Evolutionary conservation across 139 green algal genomes (phyloP), one percentile per base, ranked within the genome.

Genomic region (Picochlorum sp.): DNA sequence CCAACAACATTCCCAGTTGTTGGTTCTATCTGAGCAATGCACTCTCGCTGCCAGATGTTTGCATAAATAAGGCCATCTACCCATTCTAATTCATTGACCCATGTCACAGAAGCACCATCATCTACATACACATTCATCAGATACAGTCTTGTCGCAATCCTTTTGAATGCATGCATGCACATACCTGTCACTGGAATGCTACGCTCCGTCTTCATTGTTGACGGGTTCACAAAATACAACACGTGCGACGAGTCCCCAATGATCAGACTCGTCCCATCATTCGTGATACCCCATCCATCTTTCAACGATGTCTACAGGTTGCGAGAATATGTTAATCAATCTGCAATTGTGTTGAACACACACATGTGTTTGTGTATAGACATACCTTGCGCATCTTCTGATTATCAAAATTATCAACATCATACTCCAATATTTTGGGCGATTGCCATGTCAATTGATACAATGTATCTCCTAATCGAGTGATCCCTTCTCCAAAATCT

Each of bases 1-100:
- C 76, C 77, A n/a, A 69, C 73, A 13, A 95, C 82, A 26, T 64
- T 20, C 0, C 84, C 86, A 0, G 58, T 82, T 1, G 37, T 49
- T 1, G 83, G 75, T 58, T 90, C 68, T 34, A 95, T 89, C 38
- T 77, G 72, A 1, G 85, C 89, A 20, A 96, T 90, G 75, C 89
- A 96, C 21, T 95, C 82, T 2, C 76, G 87, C 66, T 82, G 66
- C 84, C 84, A 96, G 0, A 96, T 58, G 65, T 96, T 96, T 57
- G 75, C 89, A 79, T 82, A 92, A 34, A 96, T 62, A 58, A 87
- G 69, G 3, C 82, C 83, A 5, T 89, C 77, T 1, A 95, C 73
- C 28, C 72, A 75, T 77, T 96, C 89, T 52, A 96, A 67, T 86
- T 96, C 71, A 45, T 78, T 78, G 3, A 78, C 15, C 59, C 50